phyloP scores from a whole-genome alignment of 1,139 yeast species.

The Lodderomyces metapsilosis region DNA sequence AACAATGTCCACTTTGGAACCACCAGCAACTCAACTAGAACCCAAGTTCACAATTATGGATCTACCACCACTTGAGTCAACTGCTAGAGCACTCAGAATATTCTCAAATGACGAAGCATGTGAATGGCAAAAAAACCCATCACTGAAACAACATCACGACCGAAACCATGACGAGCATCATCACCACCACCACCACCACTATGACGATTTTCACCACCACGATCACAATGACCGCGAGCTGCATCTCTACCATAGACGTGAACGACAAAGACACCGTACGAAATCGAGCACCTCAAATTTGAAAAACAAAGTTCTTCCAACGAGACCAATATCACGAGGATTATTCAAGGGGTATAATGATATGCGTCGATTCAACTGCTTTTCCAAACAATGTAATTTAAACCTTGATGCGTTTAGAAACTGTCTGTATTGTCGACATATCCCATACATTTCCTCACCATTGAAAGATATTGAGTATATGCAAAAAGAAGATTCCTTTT shows the following conservation, averaged over 20 bases:
- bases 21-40: neutral
- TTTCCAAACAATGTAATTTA: slow-evolving; percentile 10
- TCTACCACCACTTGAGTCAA: neutral
- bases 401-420: slow-evolving; percentile 11
- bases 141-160: neutral
- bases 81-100: neutral
- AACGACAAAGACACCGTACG: neutral
- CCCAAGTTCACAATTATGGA: neutral
- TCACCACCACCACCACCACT: neutral
- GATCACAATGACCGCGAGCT: too few species aligned
- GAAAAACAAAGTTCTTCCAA: slow-evolving; percentile 11
- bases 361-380: slow-evolving; percentile 15
- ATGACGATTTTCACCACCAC: too few species aligned
- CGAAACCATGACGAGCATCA: neutral
- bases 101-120: neutral
- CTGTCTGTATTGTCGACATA: slow-evolving; percentile 23
- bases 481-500: neutral
- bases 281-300: neutral
- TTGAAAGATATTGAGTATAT: slow-evolving; percentile 12
- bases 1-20: neutral
- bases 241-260: too few species aligned
- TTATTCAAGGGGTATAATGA: slow-evolving; percentile 15
- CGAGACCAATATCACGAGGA: slow-evolving; percentile 13
- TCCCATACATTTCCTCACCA: slow-evolving; percentile 26
- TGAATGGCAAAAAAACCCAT: neutral